phyloP scores from a whole-genome alignment of 768 basidiomycete genomes.

The Multifurca ochricompacta region DNA sequence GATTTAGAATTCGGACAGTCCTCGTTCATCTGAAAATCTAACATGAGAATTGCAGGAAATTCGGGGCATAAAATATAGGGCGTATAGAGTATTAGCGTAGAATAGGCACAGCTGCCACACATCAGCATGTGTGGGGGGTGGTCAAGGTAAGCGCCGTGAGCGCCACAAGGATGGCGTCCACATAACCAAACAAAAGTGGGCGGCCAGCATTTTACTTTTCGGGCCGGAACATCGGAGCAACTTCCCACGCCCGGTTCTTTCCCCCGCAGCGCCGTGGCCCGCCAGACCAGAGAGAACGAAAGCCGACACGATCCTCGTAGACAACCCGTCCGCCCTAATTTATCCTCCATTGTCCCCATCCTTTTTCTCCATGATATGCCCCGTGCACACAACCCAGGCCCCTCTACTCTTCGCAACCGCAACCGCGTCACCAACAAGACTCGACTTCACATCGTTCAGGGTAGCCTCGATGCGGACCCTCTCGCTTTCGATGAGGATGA shows the following conservation, averaged over 20 bases:
- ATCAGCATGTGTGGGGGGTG: neutral
- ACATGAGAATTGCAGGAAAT: neutral
- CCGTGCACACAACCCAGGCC: slow-evolving; percentile 69
- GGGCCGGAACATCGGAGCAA: slow-evolving; percentile 18
- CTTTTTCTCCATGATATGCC: slow-evolving; percentile 77
- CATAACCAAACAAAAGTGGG: slow-evolving; percentile 17
- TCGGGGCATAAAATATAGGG: neutral
- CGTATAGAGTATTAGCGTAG: slow-evolving; percentile 1
- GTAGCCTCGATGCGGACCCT: slow-evolving; percentile 72
- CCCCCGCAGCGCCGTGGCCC: slow-evolving; percentile 23
- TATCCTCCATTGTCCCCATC: slow-evolving; percentile 25
- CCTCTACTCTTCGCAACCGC: slow-evolving; percentile 75
- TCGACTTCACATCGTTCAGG: slow-evolving; percentile 76
- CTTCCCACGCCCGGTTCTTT: slow-evolving; percentile 22
- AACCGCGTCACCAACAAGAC: slow-evolving; percentile 92
- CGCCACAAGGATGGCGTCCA: slow-evolving; percentile 14
- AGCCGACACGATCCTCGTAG: slow-evolving; percentile 18
- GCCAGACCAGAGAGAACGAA: slow-evolving; percentile 22
- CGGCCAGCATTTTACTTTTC: slow-evolving; percentile 18
- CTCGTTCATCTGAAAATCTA: neutral
- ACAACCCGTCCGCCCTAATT: slow-evolving; percentile 21
- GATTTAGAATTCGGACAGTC: neutral
- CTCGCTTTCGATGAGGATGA: slow-evolving; percentile 80
- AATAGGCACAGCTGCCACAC: neutral
- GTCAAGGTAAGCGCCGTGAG: slow-evolving; percentile 18